phyloP scores from a whole-genome alignment of 306 rosid species.

The Cucurbita pepo region DNA sequence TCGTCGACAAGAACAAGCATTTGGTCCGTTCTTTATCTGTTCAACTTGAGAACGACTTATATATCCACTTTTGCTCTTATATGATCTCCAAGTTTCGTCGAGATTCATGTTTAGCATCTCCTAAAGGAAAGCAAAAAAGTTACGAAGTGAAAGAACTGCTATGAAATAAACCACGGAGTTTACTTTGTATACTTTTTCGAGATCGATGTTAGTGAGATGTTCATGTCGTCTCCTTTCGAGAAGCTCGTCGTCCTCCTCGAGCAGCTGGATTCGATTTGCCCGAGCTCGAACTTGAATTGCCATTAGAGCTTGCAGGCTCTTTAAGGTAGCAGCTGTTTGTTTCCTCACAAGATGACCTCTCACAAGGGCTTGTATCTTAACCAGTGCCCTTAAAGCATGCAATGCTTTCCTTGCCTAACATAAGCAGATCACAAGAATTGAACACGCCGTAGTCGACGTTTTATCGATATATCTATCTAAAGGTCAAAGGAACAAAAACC shows the following conservation, averaged over 20 bases:
- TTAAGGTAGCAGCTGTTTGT: conserved; percentile 51
- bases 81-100: conserved; percentile 16
- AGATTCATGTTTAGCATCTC: conserved; percentile 20
- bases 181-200: conserved; percentile 17
- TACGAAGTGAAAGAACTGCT: background rate
- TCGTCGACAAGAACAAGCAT: conserved; percentile 21
- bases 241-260: conserved; percentile 28
- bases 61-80: conserved; percentile 37
- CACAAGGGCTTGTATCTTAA: conserved; percentile 77
- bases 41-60: conserved; percentile 22
- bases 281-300: conserved; percentile 85
- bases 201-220: conserved; percentile 1
- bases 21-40: conserved; percentile 17
- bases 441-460: background rate
- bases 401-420: conserved; percentile 79
- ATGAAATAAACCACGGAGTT: background rate
- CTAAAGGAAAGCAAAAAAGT: conserved; percentile 14
- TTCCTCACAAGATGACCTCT: conserved; percentile 89
- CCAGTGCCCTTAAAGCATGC: conserved; percentile 73
- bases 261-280: conserved; percentile 44
- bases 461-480: too few species aligned
- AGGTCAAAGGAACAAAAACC: background rate
- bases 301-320: conserved; percentile 75
- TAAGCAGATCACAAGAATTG: background rate
- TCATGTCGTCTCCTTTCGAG: conserved; percentile 11